These are phyloP conservation scores for Collybiopsis confluens DNA, from an alignment of 768 basidiomycete genomes.

Conservation along the genomic window DNA sequence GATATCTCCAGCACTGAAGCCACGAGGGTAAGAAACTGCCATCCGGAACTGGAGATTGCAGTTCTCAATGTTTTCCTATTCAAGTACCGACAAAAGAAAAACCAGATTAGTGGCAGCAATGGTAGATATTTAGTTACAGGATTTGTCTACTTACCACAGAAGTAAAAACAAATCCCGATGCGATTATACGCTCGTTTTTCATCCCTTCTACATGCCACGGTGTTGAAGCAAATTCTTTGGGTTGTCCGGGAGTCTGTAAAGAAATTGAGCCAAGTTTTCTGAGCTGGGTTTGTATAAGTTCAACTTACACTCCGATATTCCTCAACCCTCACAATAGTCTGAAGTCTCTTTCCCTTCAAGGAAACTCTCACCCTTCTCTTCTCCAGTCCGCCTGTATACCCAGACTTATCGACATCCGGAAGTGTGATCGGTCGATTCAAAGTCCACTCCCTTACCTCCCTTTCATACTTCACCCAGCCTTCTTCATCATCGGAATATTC, in stretches of 20 bases:
- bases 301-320: slow-evolving; percentile 38
- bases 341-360: slow-evolving; percentile 34
- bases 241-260: too few species aligned
- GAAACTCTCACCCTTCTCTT: slow-evolving; percentile 31
- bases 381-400: slow-evolving; percentile 46
- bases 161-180: slow-evolving; percentile 38
- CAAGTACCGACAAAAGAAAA: not conserved
- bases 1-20: slow-evolving; percentile 38
- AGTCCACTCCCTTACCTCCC: slow-evolving; percentile 38
- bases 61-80: slow-evolving; percentile 39
- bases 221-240: slow-evolving; percentile 26
- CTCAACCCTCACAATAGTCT: slow-evolving; percentile 37
- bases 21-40: slow-evolving; percentile 44
- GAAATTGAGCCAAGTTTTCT: too few species aligned
- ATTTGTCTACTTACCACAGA: slow-evolving; percentile 39
- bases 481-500: slow-evolving; percentile 47
- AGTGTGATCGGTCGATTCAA: slow-evolving; percentile 38
- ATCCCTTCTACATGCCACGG: slow-evolving; percentile 52
- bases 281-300: not conserved
- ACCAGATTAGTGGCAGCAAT: slow-evolving; percentile 6
- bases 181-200: slow-evolving; percentile 47
- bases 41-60: slow-evolving; percentile 41
- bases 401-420: slow-evolving; percentile 38
- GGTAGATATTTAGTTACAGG: too few species aligned
- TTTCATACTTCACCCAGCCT: slow-evolving; percentile 39